Evolutionary conservation across 768 basidiomycete species (phyloP), one percentile per base, ranked within the genome.

Genomic region (Amyloporia xantha): DNA sequence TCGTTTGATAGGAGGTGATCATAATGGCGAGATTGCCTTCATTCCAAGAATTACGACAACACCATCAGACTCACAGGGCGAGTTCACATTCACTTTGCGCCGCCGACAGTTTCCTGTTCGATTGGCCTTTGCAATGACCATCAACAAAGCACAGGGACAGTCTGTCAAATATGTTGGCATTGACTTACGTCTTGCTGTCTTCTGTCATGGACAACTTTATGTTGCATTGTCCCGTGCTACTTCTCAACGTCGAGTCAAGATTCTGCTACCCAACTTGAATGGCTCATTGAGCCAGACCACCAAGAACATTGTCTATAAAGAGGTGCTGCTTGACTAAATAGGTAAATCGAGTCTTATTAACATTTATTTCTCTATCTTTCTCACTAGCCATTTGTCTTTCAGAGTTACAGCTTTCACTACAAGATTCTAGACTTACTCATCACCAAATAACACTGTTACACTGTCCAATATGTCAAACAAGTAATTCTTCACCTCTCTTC

Each of bases 201-300:
- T 75, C 50, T 41, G 63, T 5, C 72, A 74, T 69, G 70, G 72
- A 2, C 72, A 72, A 55, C 63, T 73, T 2, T 71, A 76, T 65
- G 69, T 73, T 47, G 71, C 71, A 4, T 53, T 75, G 1, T 74
- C 71, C 26, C 57, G 68, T 23, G 55, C 54, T 10, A 73, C 68
- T 30, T 64, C 64, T 21, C 28, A 40, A 2, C 7, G 51, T 12
- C 47, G 58, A 15, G 59, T 72, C 6, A 59, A 63, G 24, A 54
- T 68, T 24, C 48, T 70, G 9, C 39, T 39, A 12, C 48, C 48
- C 11, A 7, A 15, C 13, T n/a, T n/a, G n/a, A 19, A 43, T 12
- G 10, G 9, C 26, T 1, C 4, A 2, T 17, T 30, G 9, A 30
- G n/a, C n/a, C n/a, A 3, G 5, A 21, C 9, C 7, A 41, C 38